Conservation (phyloP, 306 rosid species). For the Benincasa hispida region DNA sequence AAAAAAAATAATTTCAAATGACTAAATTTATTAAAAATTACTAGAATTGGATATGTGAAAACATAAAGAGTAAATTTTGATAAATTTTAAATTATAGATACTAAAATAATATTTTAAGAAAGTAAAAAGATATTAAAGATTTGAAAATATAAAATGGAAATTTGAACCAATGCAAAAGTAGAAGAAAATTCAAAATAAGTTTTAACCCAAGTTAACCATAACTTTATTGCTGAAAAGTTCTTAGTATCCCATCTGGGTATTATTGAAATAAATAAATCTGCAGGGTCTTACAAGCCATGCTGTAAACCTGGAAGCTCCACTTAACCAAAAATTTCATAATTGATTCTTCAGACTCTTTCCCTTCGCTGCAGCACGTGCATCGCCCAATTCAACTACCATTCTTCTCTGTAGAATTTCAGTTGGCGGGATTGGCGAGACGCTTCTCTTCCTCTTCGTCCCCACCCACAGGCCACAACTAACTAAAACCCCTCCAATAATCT, state of each 20-base stretch:
- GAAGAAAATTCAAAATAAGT: background rate
- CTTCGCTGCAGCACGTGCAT: background rate
- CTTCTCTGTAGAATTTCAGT: background rate
- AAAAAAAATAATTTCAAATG: too few relatives aligned
- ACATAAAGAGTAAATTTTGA: too few relatives aligned
- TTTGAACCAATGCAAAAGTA: too few relatives aligned
- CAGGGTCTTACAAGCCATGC: too few relatives aligned
- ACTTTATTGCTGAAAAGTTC: too few relatives aligned
- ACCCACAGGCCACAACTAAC: background rate
- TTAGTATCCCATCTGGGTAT: too few relatives aligned
- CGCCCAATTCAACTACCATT: slow-evolving; percentile 5
- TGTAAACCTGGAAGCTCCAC: background rate
- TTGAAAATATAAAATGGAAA: too few relatives aligned
- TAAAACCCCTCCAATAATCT: background rate
- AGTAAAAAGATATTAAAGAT: too few relatives aligned
- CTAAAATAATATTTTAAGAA: too few relatives aligned
- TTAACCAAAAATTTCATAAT: background rate
- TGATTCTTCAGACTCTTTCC: background rate
- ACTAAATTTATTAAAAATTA: too few relatives aligned
- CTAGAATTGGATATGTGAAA: too few relatives aligned
- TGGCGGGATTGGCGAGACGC: background rate
- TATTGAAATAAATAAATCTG: background rate
- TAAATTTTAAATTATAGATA: too few relatives aligned
- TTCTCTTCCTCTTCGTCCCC: background rate
- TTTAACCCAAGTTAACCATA: background rate